Base-by-base conservation (phyloP, 1,284 basidiomycete species). In the Vanrija sp. region DNA sequence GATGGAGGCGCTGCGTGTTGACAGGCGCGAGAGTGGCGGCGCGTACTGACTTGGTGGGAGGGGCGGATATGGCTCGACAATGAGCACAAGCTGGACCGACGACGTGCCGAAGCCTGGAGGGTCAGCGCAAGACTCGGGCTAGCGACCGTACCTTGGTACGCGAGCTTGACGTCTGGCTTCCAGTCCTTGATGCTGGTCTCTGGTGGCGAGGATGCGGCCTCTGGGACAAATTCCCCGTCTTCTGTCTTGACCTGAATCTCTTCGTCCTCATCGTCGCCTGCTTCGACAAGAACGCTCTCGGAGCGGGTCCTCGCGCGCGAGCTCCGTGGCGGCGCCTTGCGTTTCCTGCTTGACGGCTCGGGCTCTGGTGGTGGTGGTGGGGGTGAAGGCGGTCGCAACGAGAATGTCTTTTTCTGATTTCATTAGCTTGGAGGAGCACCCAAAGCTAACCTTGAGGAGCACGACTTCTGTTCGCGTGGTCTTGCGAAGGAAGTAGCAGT, bases 391-490 rank as follows among this genome's bases (percentile, higher is more conserved):
- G 67, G 61, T 4, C 72, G 64, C 0, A 75, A 58, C 1, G 67
- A 66, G 57, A 58, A 70, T 16, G 59, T 57, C 54, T 75, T 75
- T 47, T 72, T 63, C 72, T 74, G 52, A 5, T 14, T 9, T 1
- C 7, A 29, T 52, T 40, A 54, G 52, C 45, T 18, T 1, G 12
- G 15, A 15, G 6, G 14, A 38, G 1, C 8, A 7, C 12, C 7
- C 3, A 23, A 14, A 28, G 25, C 62, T 38, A 18, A 68, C 72
- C 60, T 75, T 75, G 42, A 75, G 64, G 6, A 75, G 59, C 6
- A 75, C 67, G 6, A 73, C 73, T 51, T 75, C 73, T 3, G 73
- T 75, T 14, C 71, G 54, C 0, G 68, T 71, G 0, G 73, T 75
- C 38, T 67, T 65, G 25, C 73, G 58, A 14, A 75, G 59, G 47